A percentile compares a stretch with the other conserved stretches of the same genome.
These are phyloP conservation scores for Cladophialophora bantiana DNA, from an alignment of 2,329 filamentous ascomycete species.

Conservation along the genomic window DNA sequence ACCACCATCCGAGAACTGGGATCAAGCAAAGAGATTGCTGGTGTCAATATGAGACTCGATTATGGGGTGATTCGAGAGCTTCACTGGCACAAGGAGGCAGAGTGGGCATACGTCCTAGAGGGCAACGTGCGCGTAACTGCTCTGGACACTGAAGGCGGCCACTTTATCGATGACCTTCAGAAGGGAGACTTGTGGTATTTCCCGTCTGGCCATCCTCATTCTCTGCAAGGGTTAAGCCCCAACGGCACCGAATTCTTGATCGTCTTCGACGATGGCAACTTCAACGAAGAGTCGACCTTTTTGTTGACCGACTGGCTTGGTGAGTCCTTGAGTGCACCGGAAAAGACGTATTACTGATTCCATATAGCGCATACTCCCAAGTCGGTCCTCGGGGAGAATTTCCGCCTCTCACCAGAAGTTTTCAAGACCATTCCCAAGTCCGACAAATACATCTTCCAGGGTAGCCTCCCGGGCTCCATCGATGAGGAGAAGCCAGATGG, in stretches of 20 bases:
- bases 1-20: slow-evolving; percentile 56
- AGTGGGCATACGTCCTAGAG: slow-evolving; percentile 78
- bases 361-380: slow-evolving; percentile 70
- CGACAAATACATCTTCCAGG: slow-evolving; percentile 81
- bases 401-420: slow-evolving; percentile 73
- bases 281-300: slow-evolving; percentile 73
- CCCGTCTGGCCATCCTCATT: slow-evolving; percentile 77
- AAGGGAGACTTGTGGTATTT: slow-evolving; percentile 85
- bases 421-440: slow-evolving; percentile 70
- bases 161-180: slow-evolving; percentile 77
- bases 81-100: slow-evolving; percentile 82
- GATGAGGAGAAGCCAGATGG: slow-evolving; percentile 67
- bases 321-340: slow-evolving; percentile 44
- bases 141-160: slow-evolving; percentile 76
- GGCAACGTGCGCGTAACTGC: slow-evolving; percentile 75
- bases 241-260: slow-evolving; percentile 72
- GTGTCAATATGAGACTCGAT: slow-evolving; percentile 79
- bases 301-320: slow-evolving; percentile 72
- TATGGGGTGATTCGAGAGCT: slow-evolving; percentile 76
- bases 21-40: slow-evolving; percentile 68
- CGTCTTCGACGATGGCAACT: slow-evolving; percentile 66
- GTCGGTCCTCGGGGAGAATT: slow-evolving; percentile 76
- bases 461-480: slow-evolving; percentile 68
- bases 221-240: slow-evolving; percentile 71
- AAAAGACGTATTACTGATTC: slow-evolving; percentile 3